phyloP scores from a whole-genome alignment of 257 asterid species.

The Jacaranda copaia region DNA sequence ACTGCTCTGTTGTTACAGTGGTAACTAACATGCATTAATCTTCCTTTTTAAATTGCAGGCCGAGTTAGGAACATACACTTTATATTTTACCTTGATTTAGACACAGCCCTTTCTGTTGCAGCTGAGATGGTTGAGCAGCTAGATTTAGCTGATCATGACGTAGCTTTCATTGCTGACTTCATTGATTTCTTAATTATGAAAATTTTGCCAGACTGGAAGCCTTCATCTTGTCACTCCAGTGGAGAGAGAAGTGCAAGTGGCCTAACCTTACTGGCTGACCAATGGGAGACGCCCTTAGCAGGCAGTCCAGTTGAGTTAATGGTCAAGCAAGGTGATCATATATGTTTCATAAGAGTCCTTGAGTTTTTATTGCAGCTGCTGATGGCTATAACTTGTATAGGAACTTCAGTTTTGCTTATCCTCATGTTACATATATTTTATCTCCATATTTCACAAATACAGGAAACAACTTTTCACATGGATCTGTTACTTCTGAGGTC shows the following conservation, averaged over 20 bases:
- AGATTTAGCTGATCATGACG: slow-evolving; percentile 72
- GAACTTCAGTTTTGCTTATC: slow-evolving; percentile 30
- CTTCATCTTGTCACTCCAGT: slow-evolving; percentile 45
- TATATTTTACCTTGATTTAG: slow-evolving; percentile 63
- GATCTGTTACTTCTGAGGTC: slow-evolving; percentile 48
- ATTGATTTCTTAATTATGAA: slow-evolving; percentile 61
- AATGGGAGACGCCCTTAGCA: slow-evolving; percentile 35
- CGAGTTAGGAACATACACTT: slow-evolving; percentile 64
- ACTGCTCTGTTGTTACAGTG: not conserved
- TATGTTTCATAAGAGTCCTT: slow-evolving; percentile 25
- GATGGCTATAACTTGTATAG: slow-evolving; percentile 27
- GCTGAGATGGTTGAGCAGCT: slow-evolving; percentile 86
- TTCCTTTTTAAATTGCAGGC: slow-evolving; percentile 44
- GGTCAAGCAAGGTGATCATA: slow-evolving; percentile 32
- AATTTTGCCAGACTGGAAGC: slow-evolving; percentile 65
- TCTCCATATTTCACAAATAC: slow-evolving; percentile 35
- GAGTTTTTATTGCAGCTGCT: not conserved
- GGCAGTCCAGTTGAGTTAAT: slow-evolving; percentile 39
- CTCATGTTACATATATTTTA: slow-evolving; percentile 37
- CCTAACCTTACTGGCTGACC: slow-evolving; percentile 33
- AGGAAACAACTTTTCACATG: slow-evolving; percentile 47
- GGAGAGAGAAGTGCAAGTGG: slow-evolving; percentile 43
- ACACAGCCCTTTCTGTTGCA: slow-evolving; percentile 79
- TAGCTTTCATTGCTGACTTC: slow-evolving; percentile 72
- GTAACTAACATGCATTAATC: slow-evolving; percentile 10